Conservation (phyloP, 495 filamentous ascomycete species). For the Cercophora newfieldiana region DNA sequence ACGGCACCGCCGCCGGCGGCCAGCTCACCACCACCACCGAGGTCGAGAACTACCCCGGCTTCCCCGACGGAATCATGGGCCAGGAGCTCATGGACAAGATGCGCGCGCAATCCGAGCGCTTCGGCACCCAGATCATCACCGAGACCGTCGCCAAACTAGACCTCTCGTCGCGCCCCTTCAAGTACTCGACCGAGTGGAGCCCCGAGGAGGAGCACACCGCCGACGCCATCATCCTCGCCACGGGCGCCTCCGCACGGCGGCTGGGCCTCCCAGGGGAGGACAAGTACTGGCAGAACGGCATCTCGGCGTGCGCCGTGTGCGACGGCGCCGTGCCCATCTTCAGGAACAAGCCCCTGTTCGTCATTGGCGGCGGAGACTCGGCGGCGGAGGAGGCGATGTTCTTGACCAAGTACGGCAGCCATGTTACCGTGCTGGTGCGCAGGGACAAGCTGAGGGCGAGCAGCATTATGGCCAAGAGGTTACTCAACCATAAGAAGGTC, state of each 20-base stretch:
- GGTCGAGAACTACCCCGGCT: constrained; percentile 96
- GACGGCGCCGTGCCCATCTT: constrained; percentile 98
- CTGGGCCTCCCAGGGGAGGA: constrained; percentile 86
- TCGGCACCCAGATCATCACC: constrained; percentile 86
- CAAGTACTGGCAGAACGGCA: constrained; percentile 93
- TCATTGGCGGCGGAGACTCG: constrained; percentile 96
- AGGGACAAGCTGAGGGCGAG: constrained; percentile 80
- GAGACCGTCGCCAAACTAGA: constrained; percentile 92
- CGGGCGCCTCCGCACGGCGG: constrained; percentile 85
- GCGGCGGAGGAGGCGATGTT: constrained; percentile 98
- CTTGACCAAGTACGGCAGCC: constrained; percentile 93
- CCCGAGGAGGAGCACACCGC: constrained; percentile 80
- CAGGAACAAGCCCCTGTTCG: constrained; percentile 89
- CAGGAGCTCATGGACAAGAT: constrained; percentile 90
- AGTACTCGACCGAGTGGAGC: constrained; percentile 80
- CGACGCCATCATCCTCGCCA: constrained; percentile 90
- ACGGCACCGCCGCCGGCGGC: constrained; percentile 92
- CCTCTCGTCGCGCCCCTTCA: constrained; percentile 81
- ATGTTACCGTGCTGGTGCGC: constrained; percentile 91
- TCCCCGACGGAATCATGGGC: constrained; percentile 84
- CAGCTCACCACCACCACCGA: constrained; percentile 98
- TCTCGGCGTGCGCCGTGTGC: constrained; percentile 95
- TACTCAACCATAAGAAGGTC: constrained; percentile 82
- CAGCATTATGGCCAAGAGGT: constrained; percentile 86
- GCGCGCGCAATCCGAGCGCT: constrained; percentile 85